A percentile compares a stretch with the other conserved stretches of the same genome.
phyloP scores from a whole-genome alignment of 306 rosid genomes.

The Sechiopsis laciniata region DNA sequence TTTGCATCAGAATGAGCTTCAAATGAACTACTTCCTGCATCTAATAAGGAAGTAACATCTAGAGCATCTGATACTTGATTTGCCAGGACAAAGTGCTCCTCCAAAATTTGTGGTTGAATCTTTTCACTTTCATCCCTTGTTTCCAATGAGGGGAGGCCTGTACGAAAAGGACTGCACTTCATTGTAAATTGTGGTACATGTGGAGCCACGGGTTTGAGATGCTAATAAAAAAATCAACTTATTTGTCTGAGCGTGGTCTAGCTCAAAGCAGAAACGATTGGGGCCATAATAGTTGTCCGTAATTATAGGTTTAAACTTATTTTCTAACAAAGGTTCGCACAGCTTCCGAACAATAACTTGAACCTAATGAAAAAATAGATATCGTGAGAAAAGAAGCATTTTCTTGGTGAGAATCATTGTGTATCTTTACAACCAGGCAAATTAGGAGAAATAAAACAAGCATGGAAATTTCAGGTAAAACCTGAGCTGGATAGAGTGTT shows the following conservation, averaged over 20 bases:
- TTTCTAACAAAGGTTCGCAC: constrained; percentile 60
- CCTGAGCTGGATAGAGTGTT: constrained; percentile 87
- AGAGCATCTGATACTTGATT: constrained; percentile 30
- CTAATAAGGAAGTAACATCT: constrained; percentile 31
- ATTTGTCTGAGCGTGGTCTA: constrained; percentile 60
- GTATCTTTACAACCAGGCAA: not conserved
- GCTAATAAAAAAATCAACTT: constrained; percentile 42
- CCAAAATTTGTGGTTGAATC: constrained; percentile 21
- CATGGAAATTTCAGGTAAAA: constrained; percentile 24
- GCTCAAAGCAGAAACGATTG: constrained; percentile 72
- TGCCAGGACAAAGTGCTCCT: constrained; percentile 20
- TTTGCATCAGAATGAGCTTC: constrained; percentile 28
- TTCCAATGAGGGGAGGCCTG: constrained; percentile 29
- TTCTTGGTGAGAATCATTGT: constrained; percentile 14
- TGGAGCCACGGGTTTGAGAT: constrained; percentile 37
- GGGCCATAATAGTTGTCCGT: constrained; percentile 46
- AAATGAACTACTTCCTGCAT: constrained; percentile 31
- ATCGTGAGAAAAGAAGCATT: constrained; percentile 15
- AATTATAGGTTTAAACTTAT: constrained; percentile 49
- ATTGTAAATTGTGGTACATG: constrained; percentile 27
- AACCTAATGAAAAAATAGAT: constrained; percentile 38
- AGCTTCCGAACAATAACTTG: constrained; percentile 43
- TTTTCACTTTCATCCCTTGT: constrained; percentile 26
- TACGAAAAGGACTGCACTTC: constrained; percentile 28
- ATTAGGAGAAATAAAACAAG: constrained; percentile 9